Percentiles rank a stretch among this genome's conserved stretches.
Conservation (phyloP, 2,329 filamentous ascomycete species). For the Penicillium italicum region DNA sequence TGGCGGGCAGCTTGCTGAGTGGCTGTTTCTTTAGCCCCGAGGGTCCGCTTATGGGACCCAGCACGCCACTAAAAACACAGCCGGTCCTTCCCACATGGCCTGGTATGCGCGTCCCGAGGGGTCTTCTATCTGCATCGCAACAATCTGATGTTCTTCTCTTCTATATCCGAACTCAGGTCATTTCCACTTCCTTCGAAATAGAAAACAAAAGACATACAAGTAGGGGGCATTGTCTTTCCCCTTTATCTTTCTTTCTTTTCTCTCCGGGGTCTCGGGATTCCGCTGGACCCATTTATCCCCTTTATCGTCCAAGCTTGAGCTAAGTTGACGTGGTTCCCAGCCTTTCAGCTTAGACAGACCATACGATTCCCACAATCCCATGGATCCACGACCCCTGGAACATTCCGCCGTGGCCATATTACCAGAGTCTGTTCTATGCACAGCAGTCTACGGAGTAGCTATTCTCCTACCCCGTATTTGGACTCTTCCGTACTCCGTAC, state of each 20-base stretch:
- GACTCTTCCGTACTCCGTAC: not conserved
- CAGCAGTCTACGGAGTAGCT: not conserved
- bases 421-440: constrained; percentile 2
- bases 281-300: constrained; percentile 5
- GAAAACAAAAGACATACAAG: not conserved
- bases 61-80: constrained; percentile 26
- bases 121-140: constrained; percentile 5
- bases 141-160: too few relatives aligned
- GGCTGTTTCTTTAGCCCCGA: constrained; percentile 22
- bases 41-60: constrained; percentile 25
- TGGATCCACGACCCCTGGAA: not conserved
- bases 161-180: too few relatives aligned
- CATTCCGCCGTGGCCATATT: constrained; percentile 3
- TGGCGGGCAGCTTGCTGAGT: constrained; percentile 31
- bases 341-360: constrained; percentile 13
- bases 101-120: constrained; percentile 17
- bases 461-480: constrained; percentile 4
- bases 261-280: not conserved
- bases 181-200: not conserved
- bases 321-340: constrained; percentile 1
- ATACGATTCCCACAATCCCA: constrained; percentile 17
- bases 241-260: not conserved
- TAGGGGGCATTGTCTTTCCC: not conserved
- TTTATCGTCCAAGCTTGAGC: constrained; percentile 5
- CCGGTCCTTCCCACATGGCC: constrained; percentile 25